Evolutionary conservation across 176 grass and related monocot species (phyloP).

Genomic region (Carex cristatella): DNA sequence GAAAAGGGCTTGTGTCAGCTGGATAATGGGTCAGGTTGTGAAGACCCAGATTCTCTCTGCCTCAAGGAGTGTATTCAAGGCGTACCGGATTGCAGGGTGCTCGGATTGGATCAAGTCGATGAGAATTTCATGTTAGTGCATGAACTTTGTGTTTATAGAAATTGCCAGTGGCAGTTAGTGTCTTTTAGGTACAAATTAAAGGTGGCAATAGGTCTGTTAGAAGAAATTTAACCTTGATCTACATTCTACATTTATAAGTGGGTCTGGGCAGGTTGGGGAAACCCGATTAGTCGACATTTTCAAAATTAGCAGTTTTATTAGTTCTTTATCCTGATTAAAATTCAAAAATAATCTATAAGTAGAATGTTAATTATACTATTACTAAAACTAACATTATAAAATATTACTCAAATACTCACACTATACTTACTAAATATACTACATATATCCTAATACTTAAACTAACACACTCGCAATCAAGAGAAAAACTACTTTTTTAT

Average conservation of each 20-base stretch:
- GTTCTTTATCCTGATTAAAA: neutral
- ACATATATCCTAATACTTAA: too few relatives aligned
- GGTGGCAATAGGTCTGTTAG: neutral
- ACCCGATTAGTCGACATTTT: neutral
- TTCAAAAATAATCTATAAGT: neutral
- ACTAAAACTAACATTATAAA: too few relatives aligned
- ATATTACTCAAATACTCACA: too few relatives aligned
- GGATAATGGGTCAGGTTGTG: neutral
- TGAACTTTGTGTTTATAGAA: neutral
- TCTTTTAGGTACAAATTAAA: neutral
- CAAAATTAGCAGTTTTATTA: neutral
- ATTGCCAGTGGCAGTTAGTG: neutral
- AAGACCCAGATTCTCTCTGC: neutral
- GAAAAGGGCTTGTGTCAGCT: neutral
- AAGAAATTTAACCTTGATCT: neutral
- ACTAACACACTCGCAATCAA: too few relatives aligned
- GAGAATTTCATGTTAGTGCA: constrained; percentile 22
- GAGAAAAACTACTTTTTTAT: too few relatives aligned
- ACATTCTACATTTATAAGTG: neutral
- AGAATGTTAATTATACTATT: too few relatives aligned
- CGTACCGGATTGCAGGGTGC: neutral
- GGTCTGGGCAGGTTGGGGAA: neutral
- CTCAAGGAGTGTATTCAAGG: neutral
- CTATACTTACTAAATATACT: too few relatives aligned
- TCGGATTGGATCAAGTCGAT: constrained; percentile 17